Evolutionary conservation across 2,329 filamentous ascomycete genomes (phyloP).

Genomic region (Ciborinia camelliae): DNA sequence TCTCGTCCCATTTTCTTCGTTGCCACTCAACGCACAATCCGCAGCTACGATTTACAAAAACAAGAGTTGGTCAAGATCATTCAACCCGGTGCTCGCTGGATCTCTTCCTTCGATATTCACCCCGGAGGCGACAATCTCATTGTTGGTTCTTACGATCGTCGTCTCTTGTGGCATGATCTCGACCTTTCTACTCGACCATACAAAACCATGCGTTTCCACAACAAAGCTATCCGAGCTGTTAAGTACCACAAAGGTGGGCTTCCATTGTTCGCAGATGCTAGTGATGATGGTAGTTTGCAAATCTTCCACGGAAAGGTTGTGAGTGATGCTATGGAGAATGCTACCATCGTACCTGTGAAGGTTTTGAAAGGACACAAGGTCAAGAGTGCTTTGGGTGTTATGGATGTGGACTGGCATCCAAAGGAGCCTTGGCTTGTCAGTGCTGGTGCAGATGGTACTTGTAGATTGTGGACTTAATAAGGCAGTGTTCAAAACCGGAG

Average conservation of each 20-base stretch:
- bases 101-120: slow-evolving; percentile 90
- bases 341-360: slow-evolving; percentile 93
- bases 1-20: slow-evolving; percentile 92
- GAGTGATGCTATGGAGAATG: slow-evolving; percentile 91
- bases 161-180: slow-evolving; percentile 93
- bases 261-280: slow-evolving; percentile 90
- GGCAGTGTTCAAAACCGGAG: slow-evolving; percentile 14
- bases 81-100: slow-evolving; percentile 91
- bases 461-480: slow-evolving; percentile 77
- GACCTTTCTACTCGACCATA: slow-evolving; percentile 88
- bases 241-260: slow-evolving; percentile 76
- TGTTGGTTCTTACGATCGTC: slow-evolving; percentile 89
- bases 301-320: slow-evolving; percentile 97
- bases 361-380: slow-evolving; percentile 88
- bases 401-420: slow-evolving; percentile 96
- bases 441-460: slow-evolving; percentile 90
- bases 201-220: slow-evolving; percentile 94
- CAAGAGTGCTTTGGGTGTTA: slow-evolving; percentile 78
- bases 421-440: slow-evolving; percentile 90
- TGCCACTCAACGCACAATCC: slow-evolving; percentile 88
- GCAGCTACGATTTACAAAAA: slow-evolving; percentile 87
- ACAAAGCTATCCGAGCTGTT: slow-evolving; percentile 85
- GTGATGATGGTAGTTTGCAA: slow-evolving; percentile 90
- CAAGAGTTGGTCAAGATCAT: slow-evolving; percentile 91
- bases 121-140: slow-evolving; percentile 91